Evolutionary conservation across 345 rosid species (phyloP), one percentile per base, ranked within the genome.

Genomic region (Populus tremula): DNA sequence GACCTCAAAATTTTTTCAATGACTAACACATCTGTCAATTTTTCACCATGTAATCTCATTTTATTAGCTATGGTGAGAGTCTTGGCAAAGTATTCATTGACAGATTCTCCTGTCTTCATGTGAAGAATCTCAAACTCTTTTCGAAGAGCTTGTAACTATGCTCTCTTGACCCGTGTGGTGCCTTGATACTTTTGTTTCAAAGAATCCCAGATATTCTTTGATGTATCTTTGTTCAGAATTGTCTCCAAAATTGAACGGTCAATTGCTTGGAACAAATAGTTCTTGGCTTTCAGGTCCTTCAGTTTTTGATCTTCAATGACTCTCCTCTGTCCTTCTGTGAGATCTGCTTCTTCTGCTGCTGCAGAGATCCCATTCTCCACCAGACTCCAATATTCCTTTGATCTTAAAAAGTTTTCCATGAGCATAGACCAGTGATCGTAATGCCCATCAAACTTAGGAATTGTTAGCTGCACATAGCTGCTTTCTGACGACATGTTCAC

Each of bases 381-480:
- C 5, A 73, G 13, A 25, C 76, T 39, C 68, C 76, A 61, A 5
- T 53, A 53, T 21, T 56, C 62, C 31, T 70, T 70, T 27, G 73
- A 70, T 25, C 73, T 11, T 3, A 54, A 50, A 11, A 70, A 36
- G 29, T 27, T 47, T 17, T 72, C 66, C 66, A 53, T 72, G 12
- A 72, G 18, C 47, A 53, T 16, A 20, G 29, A 29, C 39, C 54
- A 61, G 4, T 73, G 56, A 16, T 73, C 53, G n/a, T 73, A 73
- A 23, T 73, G 35, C 2, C 38, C 76, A 61, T 39, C 31, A 20
- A 72, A 35, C 2, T 13, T 18, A 2, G 38, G 56, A 39, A 73
- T 62, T 3, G 35, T 10, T 5, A 35, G 76, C 14, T 72, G 33
- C 7, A 29, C 11, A 25, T 14, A 72, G 36, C 8, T 36, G 8